phyloP scores from a whole-genome alignment of 2,329 filamentous ascomycete genomes.

The Phyllosticta citrichinensis region DNA sequence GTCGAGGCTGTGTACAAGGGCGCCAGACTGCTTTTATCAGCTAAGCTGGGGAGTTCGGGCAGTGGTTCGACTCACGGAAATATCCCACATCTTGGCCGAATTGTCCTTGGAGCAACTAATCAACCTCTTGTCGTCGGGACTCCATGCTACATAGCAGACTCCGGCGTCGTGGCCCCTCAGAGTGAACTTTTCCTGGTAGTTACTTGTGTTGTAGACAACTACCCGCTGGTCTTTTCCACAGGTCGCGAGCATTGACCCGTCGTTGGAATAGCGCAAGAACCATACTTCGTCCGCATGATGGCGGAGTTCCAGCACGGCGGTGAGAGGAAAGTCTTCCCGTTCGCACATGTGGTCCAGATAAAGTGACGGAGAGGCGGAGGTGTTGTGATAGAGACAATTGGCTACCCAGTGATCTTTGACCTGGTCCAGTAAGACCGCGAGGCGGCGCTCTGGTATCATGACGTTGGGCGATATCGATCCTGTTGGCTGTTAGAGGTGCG shows the following conservation, averaged over 20 bases:
- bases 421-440: slow-evolving; percentile 71
- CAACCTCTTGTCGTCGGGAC: slow-evolving; percentile 77
- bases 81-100: slow-evolving; percentile 65
- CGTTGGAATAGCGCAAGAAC: slow-evolving; percentile 82
- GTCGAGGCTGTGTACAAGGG: slow-evolving; percentile 50
- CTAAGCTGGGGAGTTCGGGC: neutral
- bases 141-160: slow-evolving; percentile 79
- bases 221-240: slow-evolving; percentile 67
- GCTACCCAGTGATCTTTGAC: slow-evolving; percentile 77
- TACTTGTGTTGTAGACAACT: slow-evolving; percentile 69
- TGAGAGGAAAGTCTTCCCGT: slow-evolving; percentile 65
- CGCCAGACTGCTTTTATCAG: slow-evolving; percentile 23
- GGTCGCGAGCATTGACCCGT: slow-evolving; percentile 72
- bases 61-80: slow-evolving; percentile 18
- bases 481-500: slow-evolving; percentile 26
- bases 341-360: slow-evolving; percentile 86
- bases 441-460: slow-evolving; percentile 88
- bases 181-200: slow-evolving; percentile 54
- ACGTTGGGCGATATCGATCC: slow-evolving; percentile 89
- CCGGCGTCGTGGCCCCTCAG: slow-evolving; percentile 62
- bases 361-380: slow-evolving; percentile 64
- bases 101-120: slow-evolving; percentile 70
- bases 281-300: slow-evolving; percentile 78
- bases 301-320: slow-evolving; percentile 58
- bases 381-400: slow-evolving; percentile 83